A percentile compares a stretch with the other conserved stretches of the same genome.
These are phyloP conservation scores for Tetrahymena elliotti DNA, from an alignment of 73 alveolate genomes.

Conservation along the genomic window DNA sequence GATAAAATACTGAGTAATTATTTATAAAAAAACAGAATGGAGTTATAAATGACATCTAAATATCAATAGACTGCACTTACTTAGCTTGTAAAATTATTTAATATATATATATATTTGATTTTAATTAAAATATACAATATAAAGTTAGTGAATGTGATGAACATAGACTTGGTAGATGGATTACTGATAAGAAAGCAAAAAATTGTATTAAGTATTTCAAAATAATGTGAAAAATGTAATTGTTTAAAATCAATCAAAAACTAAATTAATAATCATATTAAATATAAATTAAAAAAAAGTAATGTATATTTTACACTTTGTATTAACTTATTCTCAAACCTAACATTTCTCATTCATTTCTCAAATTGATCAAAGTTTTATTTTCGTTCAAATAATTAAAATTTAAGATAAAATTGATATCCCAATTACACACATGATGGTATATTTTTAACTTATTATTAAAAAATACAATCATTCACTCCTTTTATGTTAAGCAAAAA, in stretches of 20 bases:
- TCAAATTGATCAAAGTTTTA: no score
- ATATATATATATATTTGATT: not conserved
- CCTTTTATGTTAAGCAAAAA: no score
- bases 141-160: constrained; percentile 24
- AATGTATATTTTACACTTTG: not conserved
- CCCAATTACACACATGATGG: no score
- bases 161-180: constrained; percentile 46
- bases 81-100: not conserved
- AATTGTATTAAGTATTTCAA: constrained; percentile 2
- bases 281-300: no score
- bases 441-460: no score
- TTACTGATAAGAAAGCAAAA: constrained; percentile 30
- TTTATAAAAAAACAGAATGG: constrained; percentile 1
- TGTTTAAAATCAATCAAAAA: not conserved
- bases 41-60: constrained; percentile 14
- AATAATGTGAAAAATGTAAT: not conserved
- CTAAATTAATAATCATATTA: not conserved
- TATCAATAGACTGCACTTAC: not conserved
- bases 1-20: not conserved
- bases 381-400: no score
- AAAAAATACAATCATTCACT: no score
- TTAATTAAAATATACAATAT: not conserved
- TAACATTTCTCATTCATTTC: no score
- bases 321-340: not conserved
- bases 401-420: not conserved